Evolutionary conservation across 768 basidiomycete species (phyloP), one percentile per base, ranked within the genome.

Genomic region (Lyophyllum semitale): DNA sequence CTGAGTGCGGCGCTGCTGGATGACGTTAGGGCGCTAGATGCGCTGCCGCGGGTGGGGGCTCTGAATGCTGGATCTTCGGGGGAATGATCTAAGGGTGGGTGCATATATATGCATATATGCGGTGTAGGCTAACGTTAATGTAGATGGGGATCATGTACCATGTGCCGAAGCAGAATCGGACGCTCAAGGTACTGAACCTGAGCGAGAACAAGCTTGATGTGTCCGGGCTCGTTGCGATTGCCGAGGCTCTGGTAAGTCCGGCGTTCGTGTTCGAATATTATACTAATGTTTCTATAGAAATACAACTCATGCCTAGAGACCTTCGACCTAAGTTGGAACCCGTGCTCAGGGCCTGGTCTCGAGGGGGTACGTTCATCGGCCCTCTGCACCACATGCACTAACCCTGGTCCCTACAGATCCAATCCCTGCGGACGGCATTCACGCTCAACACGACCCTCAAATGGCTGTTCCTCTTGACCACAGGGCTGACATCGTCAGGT

Each of bases 281-380:
- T n/a, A n/a, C n/a, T n/a, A n/a, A n/a, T n/a, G n/a, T n/a, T n/a
- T n/a, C n/a, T n/a, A 0, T 58, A 96, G 89, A 98, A 97, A 87
- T 97, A 96, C 66, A 99, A 99, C 65, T 84, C 90, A 1, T 84
- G 86, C 48, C 75, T 99, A 20, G 97, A 99, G 70, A 98, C 95
- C 1, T 81, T 99, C 1, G 97, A 99, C 69, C 70, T 99, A 47
- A 91, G 87, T 66, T 86, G 88, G 63, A 99, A 98, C 66, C 95
- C 95, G 0, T 98, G 96, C 64, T 92, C 88, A 58, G 94, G 94
- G 0, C 93, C 93, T 2, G 79, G 80, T 12, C 71, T 95, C 3
- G 96, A 98, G 69, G 96, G 96, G n/a, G 93, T 97, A 65, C 51
- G 88, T 76, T 3, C 22, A 17, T n/a, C n/a, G n/a, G n/a, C n/a